A percentile compares a stretch with the other conserved stretches of the same genome.
Conservation (phyloP, 495 filamentous ascomycete species). For the Parachaetomium inaequale region DNA sequence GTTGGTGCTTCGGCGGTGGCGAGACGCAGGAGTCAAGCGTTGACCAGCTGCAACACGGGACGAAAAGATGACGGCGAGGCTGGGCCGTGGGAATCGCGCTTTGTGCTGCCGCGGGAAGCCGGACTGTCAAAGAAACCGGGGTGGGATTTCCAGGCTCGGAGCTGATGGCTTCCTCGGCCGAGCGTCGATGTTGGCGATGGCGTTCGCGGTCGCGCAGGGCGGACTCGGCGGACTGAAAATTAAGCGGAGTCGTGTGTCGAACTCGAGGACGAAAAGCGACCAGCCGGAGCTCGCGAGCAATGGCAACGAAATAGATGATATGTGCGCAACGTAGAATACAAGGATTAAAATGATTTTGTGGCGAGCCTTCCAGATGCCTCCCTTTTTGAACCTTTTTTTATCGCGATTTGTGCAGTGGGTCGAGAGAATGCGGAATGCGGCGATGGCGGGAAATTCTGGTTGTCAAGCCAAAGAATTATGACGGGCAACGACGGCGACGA, state of each 20-base stretch:
- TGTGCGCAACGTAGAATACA: constrained; percentile 37
- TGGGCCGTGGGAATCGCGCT: not conserved
- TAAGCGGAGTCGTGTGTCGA: constrained; percentile 4
- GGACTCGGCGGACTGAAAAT: constrained; percentile 5
- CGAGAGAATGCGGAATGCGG: constrained; percentile 35
- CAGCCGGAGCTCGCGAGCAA: constrained; percentile 8
- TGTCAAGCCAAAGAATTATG: constrained; percentile 21
- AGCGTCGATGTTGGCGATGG: not conserved
- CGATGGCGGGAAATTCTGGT: constrained; percentile 3
- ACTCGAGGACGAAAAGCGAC: constrained; percentile 10
- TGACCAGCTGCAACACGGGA: too few species aligned
- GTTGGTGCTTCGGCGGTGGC: constrained; percentile 11
- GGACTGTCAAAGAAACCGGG: not conserved
- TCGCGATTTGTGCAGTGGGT: constrained; percentile 21
- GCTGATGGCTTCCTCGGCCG: not conserved
- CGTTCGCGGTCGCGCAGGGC: not conserved
- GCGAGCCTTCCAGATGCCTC: constrained; percentile 21
- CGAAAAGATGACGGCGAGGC: too few species aligned
- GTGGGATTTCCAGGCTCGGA: not conserved
- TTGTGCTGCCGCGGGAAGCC: not conserved
- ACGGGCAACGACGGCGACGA: constrained; percentile 31
- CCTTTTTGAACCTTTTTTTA: constrained; percentile 21
- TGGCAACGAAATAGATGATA: constrained; percentile 16
- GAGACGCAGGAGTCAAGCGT: constrained; percentile 7
- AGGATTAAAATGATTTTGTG: constrained; percentile 37